These are phyloP conservation scores for Lasiodiplodia hormozganensis DNA, from an alignment of 2,329 filamentous ascomycete species.

Conservation along the genomic window DNA sequence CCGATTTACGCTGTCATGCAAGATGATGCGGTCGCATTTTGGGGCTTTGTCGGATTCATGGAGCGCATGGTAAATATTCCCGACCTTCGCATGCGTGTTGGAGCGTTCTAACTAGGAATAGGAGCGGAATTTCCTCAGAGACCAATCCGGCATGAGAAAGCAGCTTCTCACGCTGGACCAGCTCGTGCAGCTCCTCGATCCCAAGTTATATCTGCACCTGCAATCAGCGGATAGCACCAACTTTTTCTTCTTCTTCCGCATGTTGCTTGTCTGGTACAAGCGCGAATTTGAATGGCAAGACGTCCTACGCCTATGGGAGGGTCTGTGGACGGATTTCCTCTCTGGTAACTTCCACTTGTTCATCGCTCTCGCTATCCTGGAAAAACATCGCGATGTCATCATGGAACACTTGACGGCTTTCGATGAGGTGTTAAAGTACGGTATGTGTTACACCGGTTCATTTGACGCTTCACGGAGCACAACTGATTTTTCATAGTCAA, in stretches of 20 bases:
- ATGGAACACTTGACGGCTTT: constrained; percentile 94
- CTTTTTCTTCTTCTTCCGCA: constrained; percentile 99
- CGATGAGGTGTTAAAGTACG: constrained; percentile 96
- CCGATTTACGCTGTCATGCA: constrained; percentile 97
- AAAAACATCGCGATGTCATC: constrained; percentile 95
- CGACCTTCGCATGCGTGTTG: neutral
- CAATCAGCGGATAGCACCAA: constrained; percentile 93
- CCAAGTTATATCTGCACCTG: constrained; percentile 88
- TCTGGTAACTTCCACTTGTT: constrained; percentile 94
- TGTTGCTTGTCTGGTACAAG: constrained; percentile 99
- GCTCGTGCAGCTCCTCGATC: constrained; percentile 95
- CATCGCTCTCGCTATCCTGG: constrained; percentile 88
- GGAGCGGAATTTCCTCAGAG: constrained; percentile 93
- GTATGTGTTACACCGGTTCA: constrained; percentile 58
- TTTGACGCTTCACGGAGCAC: neutral
- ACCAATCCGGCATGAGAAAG: constrained; percentile 94
- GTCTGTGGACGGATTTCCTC: constrained; percentile 90
- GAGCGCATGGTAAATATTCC: constrained; percentile 74
- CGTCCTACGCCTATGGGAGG: constrained; percentile 88
- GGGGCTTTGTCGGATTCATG: constrained; percentile 97
- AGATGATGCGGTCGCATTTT: constrained; percentile 96
- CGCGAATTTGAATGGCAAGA: constrained; percentile 93
- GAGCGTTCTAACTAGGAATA: constrained; percentile 33
- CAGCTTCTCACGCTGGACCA: constrained; percentile 93
- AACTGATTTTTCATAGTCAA: constrained; percentile 69